Evolutionary conservation across 805 yeast genomes (phyloP), one percentile per base, ranked within the genome.

Genomic region (Zygoascus flipseniorum): DNA sequence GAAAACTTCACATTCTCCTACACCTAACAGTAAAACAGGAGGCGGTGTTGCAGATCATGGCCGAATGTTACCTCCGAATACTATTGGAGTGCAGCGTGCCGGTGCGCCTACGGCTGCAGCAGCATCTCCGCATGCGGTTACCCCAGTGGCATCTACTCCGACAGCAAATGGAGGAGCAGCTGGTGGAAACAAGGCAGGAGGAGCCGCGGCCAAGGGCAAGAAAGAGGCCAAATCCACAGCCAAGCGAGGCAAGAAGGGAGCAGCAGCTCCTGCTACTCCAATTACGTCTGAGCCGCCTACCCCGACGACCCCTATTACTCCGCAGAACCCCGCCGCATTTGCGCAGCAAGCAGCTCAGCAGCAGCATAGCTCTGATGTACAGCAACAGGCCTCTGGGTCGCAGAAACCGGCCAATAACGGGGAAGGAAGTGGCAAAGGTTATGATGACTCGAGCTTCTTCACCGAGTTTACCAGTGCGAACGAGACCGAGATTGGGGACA

Each of bases 221-320:
- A 60, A 60, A 56, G 61, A 57, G 13, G 50, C 52, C 10, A 48
- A 47, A 18, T 51, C 51, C n/a, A 35, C 53, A 16, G 52, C 53
- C 52, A 62, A 60, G 54, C 55, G 65, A 19, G 58, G 59, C 50
- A 62, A 61, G 59, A 53, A 49, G 11, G 57, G 52, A 16, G 54
- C 54, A 31, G 57, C 48, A 13, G 58, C 56, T 19, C 61, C 62
- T 10, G 62, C 62, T 19, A 60, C 62, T 9, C 59, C 63, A 23
- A 64, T 57, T 37, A 61, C 65, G 28, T 67, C 72, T 11, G 75
- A 71, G 45, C 74, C 75, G 8, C 74, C 72, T 31, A 72, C 75
- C 5, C 75, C 75, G 52, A 71, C 74, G 1, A 71, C 75, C 1
- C 76, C 76, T 31, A 54, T 67, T 20, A 71, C 74, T 0, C 74